A percentile compares a stretch with the other conserved stretches of the same genome.
phyloP scores from a whole-genome alignment of 1,284 basidiomycete species.

The Dichomitus squalens region DNA sequence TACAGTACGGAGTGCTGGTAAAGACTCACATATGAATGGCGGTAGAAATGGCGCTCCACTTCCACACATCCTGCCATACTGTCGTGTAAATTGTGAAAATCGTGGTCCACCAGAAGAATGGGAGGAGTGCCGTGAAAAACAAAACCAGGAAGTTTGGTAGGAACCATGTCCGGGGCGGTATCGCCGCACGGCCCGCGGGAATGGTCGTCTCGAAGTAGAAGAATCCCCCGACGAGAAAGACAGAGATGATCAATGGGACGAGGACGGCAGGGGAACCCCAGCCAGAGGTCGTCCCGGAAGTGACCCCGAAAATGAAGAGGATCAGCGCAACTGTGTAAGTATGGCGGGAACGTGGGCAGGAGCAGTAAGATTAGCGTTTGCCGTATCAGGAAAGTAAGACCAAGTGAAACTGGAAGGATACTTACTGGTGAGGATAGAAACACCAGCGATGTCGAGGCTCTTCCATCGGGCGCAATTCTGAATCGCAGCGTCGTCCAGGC shows the following conservation, averaged over 20 bases:
- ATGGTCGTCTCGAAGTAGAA: conserved; percentile 45
- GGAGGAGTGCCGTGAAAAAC: conserved; percentile 40
- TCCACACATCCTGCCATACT: conserved; percentile 42
- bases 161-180: conserved; percentile 46
- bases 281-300: conserved; percentile 45
- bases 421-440: conserved; percentile 42
- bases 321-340: conserved; percentile 31
- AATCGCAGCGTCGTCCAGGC: conserved; percentile 6
- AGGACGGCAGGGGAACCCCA: conserved; percentile 46
- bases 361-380: not conserved
- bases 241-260: conserved; percentile 45
- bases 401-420: not conserved
- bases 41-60: conserved; percentile 40
- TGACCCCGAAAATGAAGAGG: conserved; percentile 52
- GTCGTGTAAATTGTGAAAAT: conserved; percentile 39
- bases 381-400: not conserved
- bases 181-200: conserved; percentile 39
- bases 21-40: conserved; percentile 41
- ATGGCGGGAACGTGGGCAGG: not conserved
- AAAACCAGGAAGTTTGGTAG: conserved; percentile 45
- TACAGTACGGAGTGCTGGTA: not conserved
- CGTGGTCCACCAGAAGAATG: conserved; percentile 47
- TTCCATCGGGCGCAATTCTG: conserved; percentile 29
- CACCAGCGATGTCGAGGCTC: conserved; percentile 43
- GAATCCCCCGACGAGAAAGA: conserved; percentile 41